phyloP scores from a whole-genome alignment of 768 basidiomycete species.

The Kwoniella europaea region DNA sequence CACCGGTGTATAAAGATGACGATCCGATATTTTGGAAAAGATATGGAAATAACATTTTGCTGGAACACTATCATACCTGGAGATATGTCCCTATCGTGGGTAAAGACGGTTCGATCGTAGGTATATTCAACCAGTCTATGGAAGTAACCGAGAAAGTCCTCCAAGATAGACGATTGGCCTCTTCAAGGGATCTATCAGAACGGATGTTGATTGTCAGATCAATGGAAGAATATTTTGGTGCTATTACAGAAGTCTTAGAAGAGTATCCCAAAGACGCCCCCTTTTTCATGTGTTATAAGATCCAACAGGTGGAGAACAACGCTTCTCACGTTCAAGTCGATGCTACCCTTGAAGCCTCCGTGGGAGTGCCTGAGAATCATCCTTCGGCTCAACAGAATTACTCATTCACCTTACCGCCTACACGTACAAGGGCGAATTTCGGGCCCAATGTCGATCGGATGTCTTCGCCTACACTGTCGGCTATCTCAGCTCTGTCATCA shows the following conservation, averaged over 20 bases:
- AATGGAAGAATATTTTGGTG: constrained; percentile 36
- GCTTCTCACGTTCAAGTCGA: constrained; percentile 15
- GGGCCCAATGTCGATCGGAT: constrained; percentile 40
- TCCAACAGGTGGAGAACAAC: constrained; percentile 22
- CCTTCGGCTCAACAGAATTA: constrained; percentile 25
- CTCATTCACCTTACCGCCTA: constrained; percentile 20
- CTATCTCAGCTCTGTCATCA: constrained; percentile 47
- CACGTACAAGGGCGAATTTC: constrained; percentile 19
- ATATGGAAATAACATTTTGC: constrained; percentile 27
- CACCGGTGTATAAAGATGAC: constrained; percentile 33
- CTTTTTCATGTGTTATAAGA: constrained; percentile 45
- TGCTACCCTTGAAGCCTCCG: constrained; percentile 22
- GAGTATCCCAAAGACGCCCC: constrained; percentile 46
- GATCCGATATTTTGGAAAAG: constrained; percentile 33
- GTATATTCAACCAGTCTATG: constrained; percentile 42
- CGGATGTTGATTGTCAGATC: constrained; percentile 36
- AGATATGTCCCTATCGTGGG: constrained; percentile 44
- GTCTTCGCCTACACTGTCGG: constrained; percentile 46
- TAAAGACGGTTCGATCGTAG: constrained; percentile 36
- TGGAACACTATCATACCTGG: constrained; percentile 47
- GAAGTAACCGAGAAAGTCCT: constrained; percentile 45
- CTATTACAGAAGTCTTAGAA: constrained; percentile 37
- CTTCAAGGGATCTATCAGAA: constrained; percentile 44
- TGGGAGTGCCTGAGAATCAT: constrained; percentile 46
- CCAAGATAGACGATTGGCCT: constrained; percentile 37